Evolutionary conservation across 257 asterid species (phyloP).

Genomic region (Paulownia fortunei): DNA sequence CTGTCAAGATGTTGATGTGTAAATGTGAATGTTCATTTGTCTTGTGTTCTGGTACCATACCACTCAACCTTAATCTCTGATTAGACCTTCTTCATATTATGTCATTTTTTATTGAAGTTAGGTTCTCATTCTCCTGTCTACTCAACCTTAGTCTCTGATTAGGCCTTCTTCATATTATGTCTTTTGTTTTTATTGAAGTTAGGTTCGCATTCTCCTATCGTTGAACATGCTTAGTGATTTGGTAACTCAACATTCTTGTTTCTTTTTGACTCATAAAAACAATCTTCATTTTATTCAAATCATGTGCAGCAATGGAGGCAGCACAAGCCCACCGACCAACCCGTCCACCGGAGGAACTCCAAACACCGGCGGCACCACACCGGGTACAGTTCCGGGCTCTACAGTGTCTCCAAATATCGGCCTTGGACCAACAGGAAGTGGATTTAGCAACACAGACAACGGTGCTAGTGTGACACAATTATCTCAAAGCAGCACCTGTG

Average conservation of each 20-base stretch:
- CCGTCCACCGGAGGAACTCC: slow-evolving; percentile 36
- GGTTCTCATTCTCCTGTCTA: too few relatives aligned
- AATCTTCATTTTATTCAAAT: not conserved
- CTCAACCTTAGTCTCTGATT: slow-evolving; percentile 2
- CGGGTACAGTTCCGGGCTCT: slow-evolving; percentile 29
- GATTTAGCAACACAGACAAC: slow-evolving; percentile 22
- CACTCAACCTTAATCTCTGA: slow-evolving; percentile 5
- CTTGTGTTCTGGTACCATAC: slow-evolving; percentile 27
- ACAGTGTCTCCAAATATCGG: slow-evolving; percentile 17
- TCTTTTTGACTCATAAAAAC: not conserved
- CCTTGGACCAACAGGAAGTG: slow-evolving; percentile 41
- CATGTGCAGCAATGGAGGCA: slow-evolving; percentile 44
- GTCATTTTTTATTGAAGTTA: slow-evolving; percentile 19
- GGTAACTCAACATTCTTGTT: too few relatives aligned
- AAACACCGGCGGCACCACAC: slow-evolving; percentile 27
- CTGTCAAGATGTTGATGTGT: slow-evolving; percentile 53
- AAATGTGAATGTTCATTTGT: slow-evolving; percentile 23
- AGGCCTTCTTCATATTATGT: not conserved
- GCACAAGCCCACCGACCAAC: slow-evolving; percentile 32
- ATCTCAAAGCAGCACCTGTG: slow-evolving; percentile 21
- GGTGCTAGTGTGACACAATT: slow-evolving; percentile 4
- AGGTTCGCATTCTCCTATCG: slow-evolving; percentile 1
- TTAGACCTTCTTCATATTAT: slow-evolving; percentile 19
- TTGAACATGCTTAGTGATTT: slow-evolving; percentile 7
- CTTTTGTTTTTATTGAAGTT: slow-evolving; percentile 19